phyloP scores from a whole-genome alignment of 257 asterid species.

The Coffea canephora region DNA sequence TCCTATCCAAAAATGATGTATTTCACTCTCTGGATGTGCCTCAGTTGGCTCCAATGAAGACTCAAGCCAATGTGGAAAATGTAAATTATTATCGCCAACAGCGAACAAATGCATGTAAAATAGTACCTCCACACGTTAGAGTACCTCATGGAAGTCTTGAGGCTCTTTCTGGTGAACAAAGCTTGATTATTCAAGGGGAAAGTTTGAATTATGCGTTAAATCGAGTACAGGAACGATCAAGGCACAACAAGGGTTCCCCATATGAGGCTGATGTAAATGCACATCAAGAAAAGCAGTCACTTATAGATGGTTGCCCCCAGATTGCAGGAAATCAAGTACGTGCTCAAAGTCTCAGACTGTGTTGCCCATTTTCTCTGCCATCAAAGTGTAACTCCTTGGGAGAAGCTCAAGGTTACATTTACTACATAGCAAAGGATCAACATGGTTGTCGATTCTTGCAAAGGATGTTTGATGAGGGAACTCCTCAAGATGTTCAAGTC shows the following conservation, averaged over 20 bases:
- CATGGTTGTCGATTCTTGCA: constrained; percentile 93
- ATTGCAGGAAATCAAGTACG: constrained; percentile 29
- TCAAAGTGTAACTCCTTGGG: constrained; percentile 49
- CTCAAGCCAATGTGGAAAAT: constrained; percentile 30
- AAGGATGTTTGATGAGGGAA: constrained; percentile 79
- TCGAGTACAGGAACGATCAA: constrained; percentile 31
- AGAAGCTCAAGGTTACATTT: constrained; percentile 55
- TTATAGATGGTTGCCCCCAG: constrained; percentile 27
- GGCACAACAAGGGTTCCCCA: constrained; percentile 23
- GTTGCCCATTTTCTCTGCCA: constrained; percentile 34
- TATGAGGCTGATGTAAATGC: constrained; percentile 34
- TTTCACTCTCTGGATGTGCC: constrained; percentile 27
- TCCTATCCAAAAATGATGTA: constrained; percentile 29
- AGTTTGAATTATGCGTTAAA: constrained; percentile 30
- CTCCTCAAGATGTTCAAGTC: constrained; percentile 56
- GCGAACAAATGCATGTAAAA: constrained; percentile 32
- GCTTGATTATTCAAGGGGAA: constrained; percentile 53
- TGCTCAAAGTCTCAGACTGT: constrained; percentile 24
- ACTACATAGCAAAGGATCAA: constrained; percentile 74
- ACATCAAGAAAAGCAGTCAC: constrained; percentile 38
- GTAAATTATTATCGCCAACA: constrained; percentile 26
- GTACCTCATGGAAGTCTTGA: constrained; percentile 39
- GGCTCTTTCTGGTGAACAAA: constrained; percentile 39
- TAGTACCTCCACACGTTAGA: constrained; percentile 30
- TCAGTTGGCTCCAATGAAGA: constrained; percentile 27